Evolutionary conservation across 176 grass and related monocot species (phyloP).

Genomic region (Juncus inflexus): DNA sequence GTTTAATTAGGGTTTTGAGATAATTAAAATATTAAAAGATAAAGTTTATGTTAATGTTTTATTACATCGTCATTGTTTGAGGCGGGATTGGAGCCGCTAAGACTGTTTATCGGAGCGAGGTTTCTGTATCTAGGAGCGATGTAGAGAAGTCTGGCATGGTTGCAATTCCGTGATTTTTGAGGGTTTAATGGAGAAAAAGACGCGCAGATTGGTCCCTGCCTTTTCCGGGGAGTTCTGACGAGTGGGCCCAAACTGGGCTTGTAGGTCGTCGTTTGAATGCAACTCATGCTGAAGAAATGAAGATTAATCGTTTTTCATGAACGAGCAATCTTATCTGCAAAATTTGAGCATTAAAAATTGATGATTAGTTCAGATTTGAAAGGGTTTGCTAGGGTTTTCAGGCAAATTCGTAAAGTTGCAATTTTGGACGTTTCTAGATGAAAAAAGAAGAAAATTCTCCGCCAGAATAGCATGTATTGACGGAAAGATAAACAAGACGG

Average conservation of each 20-base stretch:
- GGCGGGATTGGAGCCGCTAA: constrained; percentile 29
- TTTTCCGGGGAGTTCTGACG: constrained; percentile 26
- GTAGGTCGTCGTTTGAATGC: constrained; percentile 47
- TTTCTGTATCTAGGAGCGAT: constrained; percentile 35
- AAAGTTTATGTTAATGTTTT: neutral
- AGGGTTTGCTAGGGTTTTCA: neutral
- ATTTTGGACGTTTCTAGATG: too few relatives aligned
- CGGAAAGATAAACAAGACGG: too few relatives aligned
- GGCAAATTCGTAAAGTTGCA: neutral
- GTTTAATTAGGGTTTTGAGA: constrained; percentile 19
- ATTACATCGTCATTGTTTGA: constrained; percentile 43
- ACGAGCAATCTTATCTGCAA: neutral
- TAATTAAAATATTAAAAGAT: constrained; percentile 15
- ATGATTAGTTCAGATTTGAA: constrained; percentile 8
- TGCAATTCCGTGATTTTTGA: constrained; percentile 25
- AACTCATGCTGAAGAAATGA: constrained; percentile 44
- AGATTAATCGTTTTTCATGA: constrained; percentile 13
- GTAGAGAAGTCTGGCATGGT: constrained; percentile 34
- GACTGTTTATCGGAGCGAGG: constrained; percentile 39
- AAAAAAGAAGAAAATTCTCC: too few relatives aligned
- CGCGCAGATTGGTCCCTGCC: constrained; percentile 18
- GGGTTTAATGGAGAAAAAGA: constrained; percentile 13
- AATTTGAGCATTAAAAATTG: neutral
- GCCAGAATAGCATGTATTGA: too few relatives aligned
- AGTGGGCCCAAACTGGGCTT: constrained; percentile 29